phyloP scores from a whole-genome alignment of 1,284 basidiomycete genomes.

The Moesziomyces parantarcticus region DNA sequence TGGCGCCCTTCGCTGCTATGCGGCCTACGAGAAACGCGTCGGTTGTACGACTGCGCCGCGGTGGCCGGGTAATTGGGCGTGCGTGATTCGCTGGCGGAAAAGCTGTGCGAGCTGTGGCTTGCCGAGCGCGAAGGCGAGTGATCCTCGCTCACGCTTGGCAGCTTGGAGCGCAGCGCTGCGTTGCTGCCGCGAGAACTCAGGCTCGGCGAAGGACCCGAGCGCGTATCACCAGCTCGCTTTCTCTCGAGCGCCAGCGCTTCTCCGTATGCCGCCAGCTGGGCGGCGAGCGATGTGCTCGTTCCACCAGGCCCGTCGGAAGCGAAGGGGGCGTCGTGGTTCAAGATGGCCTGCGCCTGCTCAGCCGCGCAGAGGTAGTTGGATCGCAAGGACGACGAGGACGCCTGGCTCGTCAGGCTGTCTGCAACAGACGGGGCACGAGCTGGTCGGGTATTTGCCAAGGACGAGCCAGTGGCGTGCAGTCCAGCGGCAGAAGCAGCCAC shows the following conservation, averaged over 20 bases:
- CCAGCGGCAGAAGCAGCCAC: constrained; percentile 1
- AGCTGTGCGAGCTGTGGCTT: constrained; percentile 17
- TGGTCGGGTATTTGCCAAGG: constrained; percentile 4
- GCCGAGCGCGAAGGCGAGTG: constrained; percentile 36
- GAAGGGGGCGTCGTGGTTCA: constrained; percentile 42
- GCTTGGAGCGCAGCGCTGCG: constrained; percentile 38
- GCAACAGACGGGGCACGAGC: constrained; percentile 24
- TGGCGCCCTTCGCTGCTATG: constrained; percentile 48
- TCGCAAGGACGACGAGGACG: constrained; percentile 42
- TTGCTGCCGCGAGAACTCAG: constrained; percentile 44
- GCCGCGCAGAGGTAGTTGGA: constrained; percentile 46
- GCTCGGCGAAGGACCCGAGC: constrained; percentile 37
- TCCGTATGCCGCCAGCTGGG: constrained; percentile 54
- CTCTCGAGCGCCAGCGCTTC: constrained; percentile 52
- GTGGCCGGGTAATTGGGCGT: constrained; percentile 29
- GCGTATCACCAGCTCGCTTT: constrained; percentile 34
- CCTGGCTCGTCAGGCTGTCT: constrained; percentile 28
- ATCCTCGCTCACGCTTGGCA: constrained; percentile 50
- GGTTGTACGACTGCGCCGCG: constrained; percentile 43
- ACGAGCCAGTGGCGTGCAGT: constrained; percentile 2
- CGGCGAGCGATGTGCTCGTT: constrained; percentile 33
- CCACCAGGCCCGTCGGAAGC: constrained; percentile 33
- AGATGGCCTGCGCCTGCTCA: constrained; percentile 53
- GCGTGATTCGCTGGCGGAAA: constrained; percentile 28
- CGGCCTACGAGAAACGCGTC: constrained; percentile 30